A percentile compares a stretch with the other conserved stretches of the same genome.
Conservation (phyloP, 768 basidiomycete genomes). For the Pleurotus pulmonarius region DNA sequence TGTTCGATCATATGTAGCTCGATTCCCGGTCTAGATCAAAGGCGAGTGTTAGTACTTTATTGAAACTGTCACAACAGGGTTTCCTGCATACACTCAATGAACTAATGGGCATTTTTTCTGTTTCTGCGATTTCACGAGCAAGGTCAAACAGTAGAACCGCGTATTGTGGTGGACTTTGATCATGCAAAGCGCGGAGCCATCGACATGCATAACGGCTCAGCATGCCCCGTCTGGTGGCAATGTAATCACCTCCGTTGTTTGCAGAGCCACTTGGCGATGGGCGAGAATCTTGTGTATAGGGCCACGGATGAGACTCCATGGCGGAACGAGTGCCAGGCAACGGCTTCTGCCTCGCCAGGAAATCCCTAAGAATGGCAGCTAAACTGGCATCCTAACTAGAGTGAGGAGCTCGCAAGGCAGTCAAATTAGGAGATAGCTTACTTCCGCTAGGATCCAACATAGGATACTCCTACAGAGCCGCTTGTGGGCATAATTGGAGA, state of each 20-base stretch:
- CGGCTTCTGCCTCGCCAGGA: conserved; percentile 49
- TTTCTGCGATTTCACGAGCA: conserved; percentile 42
- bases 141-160: conserved; percentile 48
- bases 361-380: conserved; percentile 64
- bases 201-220: conserved; percentile 52
- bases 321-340: conserved; percentile 63
- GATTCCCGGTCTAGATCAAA: no score
- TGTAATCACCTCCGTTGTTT: conserved; percentile 69
- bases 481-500: conserved; percentile 66
- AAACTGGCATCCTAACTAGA: conserved; percentile 58
- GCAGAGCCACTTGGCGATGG: conserved; percentile 32
- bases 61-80: no score
- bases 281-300: conserved; percentile 34
- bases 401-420: conserved; percentile 1
- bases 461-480: conserved; percentile 57
- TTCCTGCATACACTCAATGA: no score
- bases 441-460: conserved; percentile 74
- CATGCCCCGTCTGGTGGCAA: conserved; percentile 53
- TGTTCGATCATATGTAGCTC: conserved; percentile 31
- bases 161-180: conserved; percentile 54
- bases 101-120: background rate
- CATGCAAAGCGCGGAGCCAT: conserved; percentile 71
- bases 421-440: conserved; percentile 21
- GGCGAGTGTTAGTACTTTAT: no score
- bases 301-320: conserved; percentile 52